Percentiles rank a stretch among this genome's conserved stretches.
These are phyloP conservation scores for Xerocomellus dryophilus DNA, from an alignment of 768 basidiomycete species.

Conservation along the genomic window DNA sequence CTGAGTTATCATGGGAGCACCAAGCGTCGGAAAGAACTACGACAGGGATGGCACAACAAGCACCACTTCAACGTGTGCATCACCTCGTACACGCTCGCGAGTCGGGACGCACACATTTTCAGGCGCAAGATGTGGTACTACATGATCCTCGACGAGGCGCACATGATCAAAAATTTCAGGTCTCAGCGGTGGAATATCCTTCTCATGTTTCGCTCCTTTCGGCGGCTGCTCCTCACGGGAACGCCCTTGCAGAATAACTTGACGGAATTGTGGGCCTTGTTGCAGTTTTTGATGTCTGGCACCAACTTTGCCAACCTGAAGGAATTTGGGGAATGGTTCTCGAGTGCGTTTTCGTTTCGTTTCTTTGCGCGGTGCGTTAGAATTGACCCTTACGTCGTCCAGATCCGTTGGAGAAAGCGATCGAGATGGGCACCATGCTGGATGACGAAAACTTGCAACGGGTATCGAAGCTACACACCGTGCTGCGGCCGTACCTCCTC, in stretches of 20 bases:
- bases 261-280: conserved; percentile 90
- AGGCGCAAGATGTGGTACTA: conserved; percentile 94
- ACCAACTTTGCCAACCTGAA: conserved; percentile 87
- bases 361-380: background rate
- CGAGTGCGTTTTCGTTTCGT: conserved; percentile 55
- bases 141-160: conserved; percentile 93
- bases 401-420: conserved; percentile 93
- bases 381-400: background rate
- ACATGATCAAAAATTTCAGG: conserved; percentile 97
- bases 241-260: conserved; percentile 97
- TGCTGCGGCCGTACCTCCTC: conserved; percentile 93
- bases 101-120: conserved; percentile 86
- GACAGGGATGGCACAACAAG: conserved; percentile 88
- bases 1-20: conserved; percentile 88
- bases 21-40: conserved; percentile 85
- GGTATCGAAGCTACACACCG: conserved; percentile 84
- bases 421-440: conserved; percentile 73
- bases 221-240: conserved; percentile 88
- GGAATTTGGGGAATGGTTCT: conserved; percentile 96
- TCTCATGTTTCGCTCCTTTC: conserved; percentile 82
- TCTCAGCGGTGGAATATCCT: conserved; percentile 92
- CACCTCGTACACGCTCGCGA: conserved; percentile 91
- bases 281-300: conserved; percentile 92
- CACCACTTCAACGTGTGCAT: conserved; percentile 92
- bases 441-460: conserved; percentile 85